Conservation (phyloP, 305 asterid genomes). For the Solanum chacoense region DNA sequence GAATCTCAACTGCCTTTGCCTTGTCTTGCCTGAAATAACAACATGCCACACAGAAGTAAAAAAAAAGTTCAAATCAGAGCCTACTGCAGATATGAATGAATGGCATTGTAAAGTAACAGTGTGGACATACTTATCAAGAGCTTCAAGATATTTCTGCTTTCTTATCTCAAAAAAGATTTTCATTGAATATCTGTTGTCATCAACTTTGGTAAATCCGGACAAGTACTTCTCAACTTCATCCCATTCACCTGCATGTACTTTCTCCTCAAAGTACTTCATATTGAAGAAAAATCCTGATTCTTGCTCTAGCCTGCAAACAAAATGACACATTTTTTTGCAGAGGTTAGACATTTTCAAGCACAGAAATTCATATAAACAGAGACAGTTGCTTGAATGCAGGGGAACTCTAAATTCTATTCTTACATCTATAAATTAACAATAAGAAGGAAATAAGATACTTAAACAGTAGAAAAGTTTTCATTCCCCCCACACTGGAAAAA, state of each 20-base stretch:
- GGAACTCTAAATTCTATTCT: neutral
- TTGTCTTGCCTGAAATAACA: constrained; percentile 51
- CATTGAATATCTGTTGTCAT: constrained; percentile 80
- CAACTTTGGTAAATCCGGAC: constrained; percentile 78
- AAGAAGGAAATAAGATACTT: neutral
- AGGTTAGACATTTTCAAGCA: constrained; percentile 2
- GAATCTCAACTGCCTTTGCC: constrained; percentile 71
- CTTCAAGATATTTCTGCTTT: constrained; percentile 86
- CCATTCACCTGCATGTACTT: constrained; percentile 80
- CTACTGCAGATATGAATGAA: neutral
- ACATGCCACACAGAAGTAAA: neutral
- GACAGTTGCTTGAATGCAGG: neutral
- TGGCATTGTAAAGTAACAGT: neutral
- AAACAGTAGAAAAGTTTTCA: neutral
- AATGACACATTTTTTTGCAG: neutral
- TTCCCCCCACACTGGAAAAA: neutral
- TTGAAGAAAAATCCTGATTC: constrained; percentile 79
- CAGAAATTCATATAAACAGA: neutral
- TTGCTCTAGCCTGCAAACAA: constrained; percentile 61
- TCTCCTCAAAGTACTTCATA: constrained; percentile 79
- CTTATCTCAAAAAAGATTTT: constrained; percentile 73
- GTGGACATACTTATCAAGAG: constrained; percentile 53
- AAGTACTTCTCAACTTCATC: constrained; percentile 81
- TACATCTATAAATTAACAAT: neutral
- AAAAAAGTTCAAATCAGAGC: neutral